A percentile compares a stretch with the other conserved stretches of the same genome.
phyloP scores from a whole-genome alignment of 495 filamentous ascomycete genomes.

The Hypoxylon subgilvum region DNA sequence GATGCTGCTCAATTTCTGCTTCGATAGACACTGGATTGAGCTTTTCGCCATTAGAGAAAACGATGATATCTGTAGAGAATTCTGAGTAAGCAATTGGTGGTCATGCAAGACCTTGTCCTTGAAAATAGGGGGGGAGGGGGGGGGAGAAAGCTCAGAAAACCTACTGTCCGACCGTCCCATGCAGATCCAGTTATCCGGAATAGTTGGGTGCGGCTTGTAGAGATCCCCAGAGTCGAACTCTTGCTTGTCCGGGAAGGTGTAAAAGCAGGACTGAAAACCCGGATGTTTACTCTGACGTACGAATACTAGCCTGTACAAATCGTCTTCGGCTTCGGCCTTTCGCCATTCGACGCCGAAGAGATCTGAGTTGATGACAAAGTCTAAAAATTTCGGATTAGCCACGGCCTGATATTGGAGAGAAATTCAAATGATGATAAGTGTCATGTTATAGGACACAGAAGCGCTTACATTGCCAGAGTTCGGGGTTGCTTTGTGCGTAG shows the following conservation, averaged over 20 bases:
- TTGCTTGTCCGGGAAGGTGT: constrained; percentile 56
- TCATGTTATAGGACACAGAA: no score
- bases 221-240: constrained; percentile 64
- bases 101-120: no score
- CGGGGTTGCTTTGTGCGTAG: constrained; percentile 41
- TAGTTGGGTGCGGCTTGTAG: constrained; percentile 57
- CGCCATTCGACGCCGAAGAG: constrained; percentile 51
- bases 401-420: no score
- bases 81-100: no score
- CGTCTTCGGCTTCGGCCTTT: constrained; percentile 48
- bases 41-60: constrained; percentile 70
- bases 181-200: constrained; percentile 57
- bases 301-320: constrained; percentile 58
- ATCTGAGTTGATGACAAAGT: constrained; percentile 55
- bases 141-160: neutral
- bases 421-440: no score
- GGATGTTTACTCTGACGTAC: constrained; percentile 45
- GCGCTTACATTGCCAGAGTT: constrained; percentile 52
- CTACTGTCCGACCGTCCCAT: constrained; percentile 60
- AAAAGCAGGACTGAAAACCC: constrained; percentile 55
- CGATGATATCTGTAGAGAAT: constrained; percentile 51
- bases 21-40: constrained; percentile 65
- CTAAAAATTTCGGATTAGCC: constrained; percentile 21
- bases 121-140: neutral
- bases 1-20: constrained; percentile 48